Evolutionary conservation across 495 filamentous ascomycete species (phyloP).

Genomic region (Tetracladium marchalianum): DNA sequence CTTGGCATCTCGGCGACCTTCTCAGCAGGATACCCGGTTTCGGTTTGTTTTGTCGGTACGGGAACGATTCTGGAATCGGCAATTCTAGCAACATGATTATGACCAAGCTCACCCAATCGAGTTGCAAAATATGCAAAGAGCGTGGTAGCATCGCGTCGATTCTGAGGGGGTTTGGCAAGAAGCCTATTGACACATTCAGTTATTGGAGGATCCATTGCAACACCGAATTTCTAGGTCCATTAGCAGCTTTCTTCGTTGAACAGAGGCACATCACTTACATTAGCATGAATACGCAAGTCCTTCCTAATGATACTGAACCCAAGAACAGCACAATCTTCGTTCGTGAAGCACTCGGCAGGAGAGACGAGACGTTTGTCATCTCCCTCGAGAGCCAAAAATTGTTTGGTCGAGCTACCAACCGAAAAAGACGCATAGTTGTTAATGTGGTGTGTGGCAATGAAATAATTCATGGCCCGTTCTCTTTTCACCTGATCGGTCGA

Average conservation of each 20-base stretch:
- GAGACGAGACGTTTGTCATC: conserved; percentile 50
- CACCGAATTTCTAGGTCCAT: conserved; percentile 60
- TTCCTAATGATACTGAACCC: conserved; percentile 66
- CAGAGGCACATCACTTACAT: background rate
- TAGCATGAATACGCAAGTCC: conserved; percentile 64
- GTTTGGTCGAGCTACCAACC: conserved; percentile 39
- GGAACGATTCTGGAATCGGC: conserved; percentile 62
- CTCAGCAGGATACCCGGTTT: conserved; percentile 14
- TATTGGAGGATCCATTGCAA: conserved; percentile 69
- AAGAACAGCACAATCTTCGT: conserved; percentile 64
- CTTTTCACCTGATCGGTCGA: conserved; percentile 46
- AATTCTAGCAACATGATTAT: conserved; percentile 47
- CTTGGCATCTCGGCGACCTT: conserved; percentile 15
- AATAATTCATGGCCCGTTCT: conserved; percentile 68
- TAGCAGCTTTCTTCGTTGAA: background rate
- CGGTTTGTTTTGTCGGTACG: conserved; percentile 32
- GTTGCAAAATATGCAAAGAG: conserved; percentile 76
- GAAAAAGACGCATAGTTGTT: conserved; percentile 63
- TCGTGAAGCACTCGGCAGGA: conserved; percentile 72
- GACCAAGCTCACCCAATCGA: conserved; percentile 56
- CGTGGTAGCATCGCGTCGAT: conserved; percentile 49
- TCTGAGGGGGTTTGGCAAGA: conserved; percentile 57
- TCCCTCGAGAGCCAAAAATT: conserved; percentile 67
- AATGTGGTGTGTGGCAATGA: conserved; percentile 62
- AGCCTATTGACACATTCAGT: conserved; percentile 60